phyloP scores from a whole-genome alignment of 2,329 filamentous ascomycete genomes.

The Penicillium janthinellum region DNA sequence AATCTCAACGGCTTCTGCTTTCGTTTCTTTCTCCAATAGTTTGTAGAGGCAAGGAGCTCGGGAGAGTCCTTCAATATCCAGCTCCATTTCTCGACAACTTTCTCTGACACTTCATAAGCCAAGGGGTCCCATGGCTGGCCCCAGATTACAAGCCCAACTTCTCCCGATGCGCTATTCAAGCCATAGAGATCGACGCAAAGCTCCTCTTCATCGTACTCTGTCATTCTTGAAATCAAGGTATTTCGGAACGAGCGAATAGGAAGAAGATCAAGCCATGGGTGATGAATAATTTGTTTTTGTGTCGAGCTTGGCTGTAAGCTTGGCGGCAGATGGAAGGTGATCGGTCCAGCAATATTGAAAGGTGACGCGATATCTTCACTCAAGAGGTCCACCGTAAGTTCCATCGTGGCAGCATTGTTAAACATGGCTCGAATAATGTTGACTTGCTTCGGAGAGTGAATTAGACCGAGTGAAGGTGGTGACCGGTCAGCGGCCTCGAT shows the following conservation, averaged over 20 bases:
- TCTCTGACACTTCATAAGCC: slow-evolving; percentile 35
- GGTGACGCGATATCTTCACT: slow-evolving; percentile 21
- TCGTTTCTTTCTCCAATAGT: slow-evolving; percentile 25
- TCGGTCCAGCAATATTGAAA: slow-evolving; percentile 21
- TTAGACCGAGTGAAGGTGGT: neutral
- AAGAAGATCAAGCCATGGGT: slow-evolving; percentile 36
- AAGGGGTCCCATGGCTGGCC: slow-evolving; percentile 33
- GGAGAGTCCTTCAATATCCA: slow-evolving; percentile 29
- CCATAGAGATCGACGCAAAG: slow-evolving; percentile 27
- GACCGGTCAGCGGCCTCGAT: neutral
- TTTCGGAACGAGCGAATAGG: slow-evolving; percentile 30
- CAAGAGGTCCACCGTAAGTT: slow-evolving; percentile 14
- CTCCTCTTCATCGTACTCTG: slow-evolving; percentile 27
- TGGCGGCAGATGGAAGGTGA: slow-evolving; percentile 15
- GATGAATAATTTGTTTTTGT: slow-evolving; percentile 26
- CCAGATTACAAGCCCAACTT: slow-evolving; percentile 31
- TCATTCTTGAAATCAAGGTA: slow-evolving; percentile 19
- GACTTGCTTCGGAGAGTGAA: slow-evolving; percentile 6
- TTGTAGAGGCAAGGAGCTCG: slow-evolving; percentile 31
- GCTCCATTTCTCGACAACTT: slow-evolving; percentile 29
- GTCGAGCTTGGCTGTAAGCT: slow-evolving; percentile 19
- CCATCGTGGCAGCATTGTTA: slow-evolving; percentile 19
- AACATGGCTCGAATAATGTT: slow-evolving; percentile 17
- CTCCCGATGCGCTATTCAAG: neutral
- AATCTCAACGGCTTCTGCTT: slow-evolving; percentile 22